phyloP scores from a whole-genome alignment of 78 protist species.

The Tieghemostelium lacteum region DNA sequence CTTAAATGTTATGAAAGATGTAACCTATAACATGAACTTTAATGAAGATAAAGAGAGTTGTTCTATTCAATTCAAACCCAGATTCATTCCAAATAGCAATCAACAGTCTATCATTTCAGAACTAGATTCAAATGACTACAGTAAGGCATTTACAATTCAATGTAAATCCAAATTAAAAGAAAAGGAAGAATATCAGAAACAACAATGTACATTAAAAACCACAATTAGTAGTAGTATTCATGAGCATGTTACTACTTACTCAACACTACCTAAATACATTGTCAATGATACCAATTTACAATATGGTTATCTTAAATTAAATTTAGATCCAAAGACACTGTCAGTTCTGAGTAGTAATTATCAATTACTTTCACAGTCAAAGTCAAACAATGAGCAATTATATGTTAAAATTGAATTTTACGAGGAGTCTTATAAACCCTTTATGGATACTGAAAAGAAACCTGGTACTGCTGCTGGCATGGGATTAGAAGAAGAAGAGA shows the following conservation, averaged over 20 bases:
- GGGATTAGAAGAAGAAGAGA: neutral
- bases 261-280: constrained; percentile 9
- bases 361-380: neutral
- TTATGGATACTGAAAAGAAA: constrained; percentile 8
- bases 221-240: neutral
- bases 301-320: constrained; percentile 6
- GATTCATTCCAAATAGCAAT: constrained; percentile 11
- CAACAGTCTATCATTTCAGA: neutral
- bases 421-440: neutral
- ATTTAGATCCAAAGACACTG: constrained; percentile 5
- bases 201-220: neutral
- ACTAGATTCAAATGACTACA: neutral
- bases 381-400: neutral
- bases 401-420: constrained; percentile 4
- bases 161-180: constrained; percentile 4
- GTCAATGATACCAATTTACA: constrained; percentile 5
- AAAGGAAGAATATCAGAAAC: neutral
- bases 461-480: neutral
- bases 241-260: neutral
- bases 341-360: constrained; percentile 5
- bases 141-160: constrained; percentile 7
- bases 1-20: constrained; percentile 2
- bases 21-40: constrained; percentile 1
- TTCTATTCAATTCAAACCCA: constrained; percentile 19
- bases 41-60: constrained; percentile 6